These are phyloP conservation scores for Penium margaritaceum DNA, from an alignment of 139 green algal genomes.

Conservation along the genomic window DNA sequence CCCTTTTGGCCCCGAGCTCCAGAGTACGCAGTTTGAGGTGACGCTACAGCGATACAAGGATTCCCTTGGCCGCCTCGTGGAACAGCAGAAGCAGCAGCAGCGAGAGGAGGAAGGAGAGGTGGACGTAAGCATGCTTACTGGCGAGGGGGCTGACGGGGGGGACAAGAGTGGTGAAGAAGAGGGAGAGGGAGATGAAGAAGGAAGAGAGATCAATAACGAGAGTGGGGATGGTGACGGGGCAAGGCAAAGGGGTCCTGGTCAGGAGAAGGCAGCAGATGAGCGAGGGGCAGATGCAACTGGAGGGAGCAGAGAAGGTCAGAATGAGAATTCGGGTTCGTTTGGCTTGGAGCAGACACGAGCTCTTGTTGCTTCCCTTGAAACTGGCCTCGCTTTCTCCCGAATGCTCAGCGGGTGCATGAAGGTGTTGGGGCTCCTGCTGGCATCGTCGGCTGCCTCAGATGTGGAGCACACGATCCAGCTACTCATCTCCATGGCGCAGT, in stretches of 20 bases:
- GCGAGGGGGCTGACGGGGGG: no score
- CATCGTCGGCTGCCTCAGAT: conserved; percentile 55
- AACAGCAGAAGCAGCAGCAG: conserved; percentile 6
- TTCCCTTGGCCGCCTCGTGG: neutral
- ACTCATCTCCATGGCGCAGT: conserved; percentile 64
- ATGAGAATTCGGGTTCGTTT: neutral
- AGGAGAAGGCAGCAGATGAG: conserved; percentile 17
- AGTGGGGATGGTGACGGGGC: conserved; percentile 22
- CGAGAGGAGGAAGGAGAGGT: conserved; percentile 3
- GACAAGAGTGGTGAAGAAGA: conserved; percentile 13
- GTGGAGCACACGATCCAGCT: conserved; percentile 67
- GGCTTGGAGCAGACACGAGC: conserved; percentile 41
- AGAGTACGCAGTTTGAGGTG: conserved; percentile 12
- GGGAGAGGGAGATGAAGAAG: neutral
- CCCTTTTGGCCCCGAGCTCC: conserved; percentile 64
- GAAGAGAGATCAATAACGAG: neutral
- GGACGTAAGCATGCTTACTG: no score
- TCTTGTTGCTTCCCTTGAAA: conserved; percentile 66
- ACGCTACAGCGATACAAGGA: conserved; percentile 26
- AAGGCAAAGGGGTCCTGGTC: no score
- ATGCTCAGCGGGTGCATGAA: conserved; percentile 34
- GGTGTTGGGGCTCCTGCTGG: conserved; percentile 62
- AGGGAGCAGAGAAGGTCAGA: neutral
- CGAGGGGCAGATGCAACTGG: neutral
- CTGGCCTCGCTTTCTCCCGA: conserved; percentile 58